phyloP scores from a whole-genome alignment of 2,329 filamentous ascomycete species.

The Xylaria polymorpha region DNA sequence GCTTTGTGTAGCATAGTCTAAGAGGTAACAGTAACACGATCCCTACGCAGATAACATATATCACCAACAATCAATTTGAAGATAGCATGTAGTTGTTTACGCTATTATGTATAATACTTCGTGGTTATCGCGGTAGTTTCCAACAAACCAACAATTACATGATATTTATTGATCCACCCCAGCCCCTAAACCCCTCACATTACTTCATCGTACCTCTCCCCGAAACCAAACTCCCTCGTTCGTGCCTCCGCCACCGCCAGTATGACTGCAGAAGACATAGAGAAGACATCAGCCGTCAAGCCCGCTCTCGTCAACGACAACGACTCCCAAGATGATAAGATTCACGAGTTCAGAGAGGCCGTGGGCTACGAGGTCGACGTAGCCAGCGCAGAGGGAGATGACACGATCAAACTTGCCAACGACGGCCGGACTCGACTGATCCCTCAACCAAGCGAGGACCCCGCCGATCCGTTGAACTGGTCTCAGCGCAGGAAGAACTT shows the following conservation, averaged over 20 bases:
- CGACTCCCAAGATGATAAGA: slow-evolving; percentile 34
- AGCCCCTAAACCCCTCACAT: background rate
- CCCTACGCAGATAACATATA: background rate
- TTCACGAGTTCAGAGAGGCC: slow-evolving; percentile 52
- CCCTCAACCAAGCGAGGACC: slow-evolving; percentile 64
- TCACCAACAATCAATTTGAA: background rate
- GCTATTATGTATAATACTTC: background rate
- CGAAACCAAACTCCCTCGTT: background rate
- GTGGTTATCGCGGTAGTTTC: background rate
- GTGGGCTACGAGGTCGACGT: slow-evolving; percentile 56
- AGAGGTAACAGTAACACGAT: background rate
- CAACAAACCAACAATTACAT: background rate
- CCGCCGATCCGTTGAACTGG: slow-evolving; percentile 67
- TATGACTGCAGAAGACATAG: slow-evolving; percentile 24
- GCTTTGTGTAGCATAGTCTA: background rate
- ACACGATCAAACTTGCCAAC: slow-evolving; percentile 52
- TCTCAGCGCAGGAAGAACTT: slow-evolving; percentile 59
- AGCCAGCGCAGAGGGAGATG: slow-evolving; percentile 40
- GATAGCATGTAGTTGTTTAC: background rate
- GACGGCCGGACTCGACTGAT: slow-evolving; percentile 61
- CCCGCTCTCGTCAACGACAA: background rate
- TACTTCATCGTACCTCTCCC: background rate
- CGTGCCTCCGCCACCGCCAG: background rate
- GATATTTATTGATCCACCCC: background rate
- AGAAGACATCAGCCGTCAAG: slow-evolving; percentile 4